phyloP scores from a whole-genome alignment of 345 rosid species.

The Sonneratia caseolaris region DNA sequence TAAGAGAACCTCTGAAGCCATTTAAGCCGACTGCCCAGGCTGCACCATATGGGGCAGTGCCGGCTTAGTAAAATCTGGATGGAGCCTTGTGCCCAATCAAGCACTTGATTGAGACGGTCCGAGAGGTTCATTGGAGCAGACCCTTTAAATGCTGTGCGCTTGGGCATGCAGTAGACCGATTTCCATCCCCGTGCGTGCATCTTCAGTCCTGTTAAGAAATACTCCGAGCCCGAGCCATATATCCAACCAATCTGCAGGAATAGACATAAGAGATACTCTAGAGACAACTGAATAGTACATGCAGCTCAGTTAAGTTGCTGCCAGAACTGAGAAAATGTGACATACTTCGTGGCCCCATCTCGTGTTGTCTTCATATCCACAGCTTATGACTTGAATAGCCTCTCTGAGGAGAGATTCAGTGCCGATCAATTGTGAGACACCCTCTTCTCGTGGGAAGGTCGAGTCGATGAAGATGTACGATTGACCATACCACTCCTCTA shows the following conservation, averaged over 20 bases:
- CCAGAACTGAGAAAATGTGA: neutral
- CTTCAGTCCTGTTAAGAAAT: conserved; percentile 34
- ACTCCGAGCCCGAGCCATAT: conserved; percentile 38
- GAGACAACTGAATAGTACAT: neutral
- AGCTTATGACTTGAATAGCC: conserved; percentile 21
- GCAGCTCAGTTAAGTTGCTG: neutral
- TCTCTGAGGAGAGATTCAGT: conserved; percentile 14
- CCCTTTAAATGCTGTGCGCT: conserved; percentile 9
- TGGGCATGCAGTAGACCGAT: conserved; percentile 19
- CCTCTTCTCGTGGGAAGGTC: conserved; percentile 8
- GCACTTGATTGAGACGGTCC: conserved; percentile 17
- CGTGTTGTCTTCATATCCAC: conserved; percentile 20
- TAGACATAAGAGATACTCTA: neutral
- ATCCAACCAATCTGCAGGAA: conserved; percentile 21
- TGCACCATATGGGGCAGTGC: conserved; percentile 38
- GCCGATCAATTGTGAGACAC: neutral
- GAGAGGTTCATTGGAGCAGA: conserved; percentile 10
- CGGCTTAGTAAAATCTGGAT: conserved; percentile 17
- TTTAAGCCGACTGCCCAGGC: conserved; percentile 17
- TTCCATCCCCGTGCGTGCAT: conserved; percentile 26
- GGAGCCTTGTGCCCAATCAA: conserved; percentile 17
- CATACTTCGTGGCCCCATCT: conserved; percentile 21
- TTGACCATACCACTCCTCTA: conserved; percentile 9
- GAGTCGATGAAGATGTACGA: conserved; percentile 14
- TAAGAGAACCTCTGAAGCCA: conserved; percentile 24